Evolutionary conservation across 2,329 filamentous ascomycete genomes (phyloP).

Genomic region (Verticillium albo-atrum): DNA sequence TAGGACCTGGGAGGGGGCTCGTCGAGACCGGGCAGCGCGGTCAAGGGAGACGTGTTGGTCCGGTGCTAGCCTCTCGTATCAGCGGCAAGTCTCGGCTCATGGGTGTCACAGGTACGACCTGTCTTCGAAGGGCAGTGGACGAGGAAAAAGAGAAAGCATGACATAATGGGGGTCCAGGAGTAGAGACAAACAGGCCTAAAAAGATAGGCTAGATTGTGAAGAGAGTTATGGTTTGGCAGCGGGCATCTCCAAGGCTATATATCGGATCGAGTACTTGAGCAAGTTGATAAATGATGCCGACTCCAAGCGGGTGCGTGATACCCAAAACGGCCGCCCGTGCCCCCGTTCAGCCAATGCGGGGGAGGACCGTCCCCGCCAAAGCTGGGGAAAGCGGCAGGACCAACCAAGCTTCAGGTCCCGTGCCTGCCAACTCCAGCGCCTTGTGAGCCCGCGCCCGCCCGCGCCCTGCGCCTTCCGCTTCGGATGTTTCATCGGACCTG

Average conservation of each 20-base stretch:
- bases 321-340: not conserved
- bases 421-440: not conserved
- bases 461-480: not conserved
- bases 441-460: not conserved
- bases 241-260: not conserved
- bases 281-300: not conserved
- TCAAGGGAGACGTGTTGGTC: not conserved
- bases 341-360: not conserved
- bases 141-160: not conserved
- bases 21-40: not conserved
- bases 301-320: not conserved
- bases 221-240: not conserved
- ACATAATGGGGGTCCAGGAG: not conserved
- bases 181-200: not conserved
- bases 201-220: not conserved
- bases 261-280: not conserved
- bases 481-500: constrained; percentile 1
- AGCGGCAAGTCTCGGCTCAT: not conserved
- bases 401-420: not conserved
- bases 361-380: not conserved
- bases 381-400: not conserved
- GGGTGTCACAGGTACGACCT: not conserved
- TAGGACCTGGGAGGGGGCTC: not conserved
- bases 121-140: not conserved
- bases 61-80: not conserved